phyloP scores from a whole-genome alignment of 2,329 filamentous ascomycete genomes.

The Tricladium varicosporioides region DNA sequence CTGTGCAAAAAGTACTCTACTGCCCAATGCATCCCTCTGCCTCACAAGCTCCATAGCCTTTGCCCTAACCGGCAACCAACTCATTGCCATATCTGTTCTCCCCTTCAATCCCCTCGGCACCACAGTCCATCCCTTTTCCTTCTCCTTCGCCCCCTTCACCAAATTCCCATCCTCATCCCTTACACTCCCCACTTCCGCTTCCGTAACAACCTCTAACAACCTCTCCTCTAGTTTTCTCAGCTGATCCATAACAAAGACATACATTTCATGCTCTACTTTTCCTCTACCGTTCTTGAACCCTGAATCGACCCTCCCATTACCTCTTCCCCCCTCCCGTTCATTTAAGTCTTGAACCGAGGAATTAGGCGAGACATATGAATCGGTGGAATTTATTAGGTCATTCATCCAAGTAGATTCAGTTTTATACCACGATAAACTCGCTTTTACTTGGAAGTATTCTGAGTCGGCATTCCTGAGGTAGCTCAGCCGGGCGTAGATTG shows the following conservation, averaged over 20 bases:
- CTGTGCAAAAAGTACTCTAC: conserved; percentile 47
- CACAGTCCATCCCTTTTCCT: conserved; percentile 36
- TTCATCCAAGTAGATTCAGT: conserved; percentile 46
- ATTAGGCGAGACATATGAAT: background rate
- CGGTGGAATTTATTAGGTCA: conserved; percentile 37
- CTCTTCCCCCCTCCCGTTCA: no score
- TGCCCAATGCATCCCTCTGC: conserved; percentile 45
- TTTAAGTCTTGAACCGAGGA: no score
- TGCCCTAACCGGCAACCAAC: conserved; percentile 43
- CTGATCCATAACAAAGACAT: conserved; percentile 47
- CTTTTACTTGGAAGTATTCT: conserved; percentile 48
- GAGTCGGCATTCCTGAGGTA: conserved; percentile 46
- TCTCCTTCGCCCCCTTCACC: conserved; percentile 16
- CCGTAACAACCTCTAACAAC: conserved; percentile 44
- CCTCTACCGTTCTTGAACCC: conserved; percentile 2
- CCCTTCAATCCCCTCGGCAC: conserved; percentile 39
- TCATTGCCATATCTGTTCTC: conserved; percentile 42
- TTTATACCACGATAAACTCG: conserved; percentile 47
- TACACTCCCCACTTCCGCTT: conserved; percentile 36
- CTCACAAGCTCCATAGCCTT: conserved; percentile 46
- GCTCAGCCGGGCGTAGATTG: conserved; percentile 43
- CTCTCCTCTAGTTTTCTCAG: conserved; percentile 43
- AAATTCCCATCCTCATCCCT: conserved; percentile 21
- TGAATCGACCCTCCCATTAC: no score
- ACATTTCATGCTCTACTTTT: conserved; percentile 46